Evolutionary conservation across 352 stramenopile genomes (phyloP).

Genomic region (Phytophthora uliginosa): DNA sequence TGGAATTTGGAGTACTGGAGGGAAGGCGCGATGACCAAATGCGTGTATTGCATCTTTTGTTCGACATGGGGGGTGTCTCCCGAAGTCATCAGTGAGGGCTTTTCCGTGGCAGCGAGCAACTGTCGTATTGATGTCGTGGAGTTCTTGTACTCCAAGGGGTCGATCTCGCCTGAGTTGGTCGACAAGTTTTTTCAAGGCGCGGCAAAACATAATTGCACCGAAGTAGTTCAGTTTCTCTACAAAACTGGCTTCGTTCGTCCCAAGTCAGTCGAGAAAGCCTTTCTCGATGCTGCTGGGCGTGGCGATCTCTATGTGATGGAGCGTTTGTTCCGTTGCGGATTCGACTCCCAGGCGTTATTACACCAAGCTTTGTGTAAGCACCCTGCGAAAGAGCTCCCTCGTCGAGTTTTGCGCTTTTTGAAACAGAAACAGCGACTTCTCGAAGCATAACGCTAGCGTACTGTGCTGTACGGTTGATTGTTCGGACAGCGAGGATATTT

Average conservation of each 20-base stretch:
- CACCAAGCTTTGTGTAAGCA: not conserved
- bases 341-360: not conserved
- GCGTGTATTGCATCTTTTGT: not conserved
- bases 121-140: conserved; percentile 1
- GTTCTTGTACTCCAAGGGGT: not conserved
- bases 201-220: not conserved
- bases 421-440: conserved; percentile 1
- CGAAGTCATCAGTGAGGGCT: not conserved
- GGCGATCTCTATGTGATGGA: conserved; percentile 11
- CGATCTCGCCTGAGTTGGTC: not conserved
- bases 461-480: too few species aligned
- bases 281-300: conserved; percentile 1
- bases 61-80: not conserved
- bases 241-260: not conserved
- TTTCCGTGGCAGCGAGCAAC: not conserved
- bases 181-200: not conserved
- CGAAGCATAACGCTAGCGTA: not conserved
- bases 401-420: conserved; percentile 9
- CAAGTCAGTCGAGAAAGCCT: not conserved
- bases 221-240: conserved; percentile 12
- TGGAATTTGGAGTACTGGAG: not conserved
- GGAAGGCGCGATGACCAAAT: not conserved
- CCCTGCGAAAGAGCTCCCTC: not conserved
- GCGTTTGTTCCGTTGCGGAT: conserved; percentile 1
- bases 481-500: too few species aligned